Percentiles rank a stretch among this genome's conserved stretches.
Conservation (phyloP, 176 grass and related monocot species). For the Carex pumila region DNA sequence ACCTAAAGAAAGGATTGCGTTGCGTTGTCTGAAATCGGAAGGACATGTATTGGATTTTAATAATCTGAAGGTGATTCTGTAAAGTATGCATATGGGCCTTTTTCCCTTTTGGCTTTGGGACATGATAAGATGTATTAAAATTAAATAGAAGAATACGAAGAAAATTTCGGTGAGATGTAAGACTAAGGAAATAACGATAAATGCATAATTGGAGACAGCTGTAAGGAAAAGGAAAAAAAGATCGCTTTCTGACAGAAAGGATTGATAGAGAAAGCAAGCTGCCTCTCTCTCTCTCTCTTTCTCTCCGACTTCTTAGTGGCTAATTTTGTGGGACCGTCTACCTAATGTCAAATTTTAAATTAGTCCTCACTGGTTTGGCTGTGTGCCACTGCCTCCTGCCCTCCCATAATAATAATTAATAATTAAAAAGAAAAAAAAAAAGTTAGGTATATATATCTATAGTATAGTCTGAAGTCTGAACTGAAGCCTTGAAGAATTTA, state of each 20-base stretch:
- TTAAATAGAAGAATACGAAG: not conserved
- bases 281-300: not conserved
- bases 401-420: too few species aligned
- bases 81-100: not conserved
- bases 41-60: not conserved
- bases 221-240: not conserved
- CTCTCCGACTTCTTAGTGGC: slow-evolving; percentile 5
- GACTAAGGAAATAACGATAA: not conserved
- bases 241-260: slow-evolving; percentile 25
- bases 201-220: slow-evolving; percentile 24
- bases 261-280: not conserved
- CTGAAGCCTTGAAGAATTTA: too few species aligned
- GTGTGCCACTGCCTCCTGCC: not conserved
- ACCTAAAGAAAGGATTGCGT: not conserved
- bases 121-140: not conserved
- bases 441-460: too few species aligned
- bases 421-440: too few species aligned
- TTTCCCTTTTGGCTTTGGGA: not conserved
- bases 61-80: not conserved
- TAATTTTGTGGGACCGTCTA: slow-evolving; percentile 5
- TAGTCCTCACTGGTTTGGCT: not conserved
- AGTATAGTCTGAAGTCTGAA: too few species aligned
- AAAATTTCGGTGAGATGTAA: not conserved
- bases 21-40: not conserved
- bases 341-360: slow-evolving; percentile 9